Base-by-base conservation (phyloP, 2,329 filamentous ascomycete species). In the Claviceps pazoutovae region DNA sequence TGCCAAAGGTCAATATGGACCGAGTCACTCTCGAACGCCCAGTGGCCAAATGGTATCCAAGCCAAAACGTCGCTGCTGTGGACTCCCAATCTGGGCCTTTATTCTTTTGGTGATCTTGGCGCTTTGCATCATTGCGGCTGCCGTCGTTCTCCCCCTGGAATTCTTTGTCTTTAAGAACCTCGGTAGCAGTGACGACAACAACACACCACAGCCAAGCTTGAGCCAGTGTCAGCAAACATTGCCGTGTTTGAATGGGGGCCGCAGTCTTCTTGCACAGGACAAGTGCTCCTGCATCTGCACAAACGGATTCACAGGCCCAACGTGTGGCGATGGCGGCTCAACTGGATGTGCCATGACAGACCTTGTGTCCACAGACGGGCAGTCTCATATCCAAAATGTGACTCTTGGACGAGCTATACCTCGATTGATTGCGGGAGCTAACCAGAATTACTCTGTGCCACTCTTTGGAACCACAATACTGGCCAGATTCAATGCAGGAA, bases 251-350 rank as follows among this genome's bases (percentile, higher is more conserved):
- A 95, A 97, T 57, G 88, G 88, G 9, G 91, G 91, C 30, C 82
- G 83, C 17, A 89, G 83, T 51, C 78, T 91, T 16, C 67, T 88
- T 19, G 79, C 76, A 16, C 73, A 79, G 52, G 77, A 79, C 3
- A 71, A 76, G 19, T 97, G 91, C 68, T 84, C 83, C 13, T 98
- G 91, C 64, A 80, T 96, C 44, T 98, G 91, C 67, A 81, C 84
- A 21, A 89, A 93, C 60, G 88, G 90, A 1, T 97, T 91, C 64
- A 90, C 86, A 0, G 76, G 77, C 14, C 67, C 69, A 21, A 71
- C 75, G 54, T 81, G 78, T 61, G 73, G 71, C 5, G 64, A 66
- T 23, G 63, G 67, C 1, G 72, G 71, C 48, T 64, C 71, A 1
- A 66, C 71, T 41, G 76, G 76, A 16, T 82, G 78, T 60, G 76